phyloP scores from a whole-genome alignment of 2,329 filamentous ascomycete genomes.

The Fusarium algeriense region DNA sequence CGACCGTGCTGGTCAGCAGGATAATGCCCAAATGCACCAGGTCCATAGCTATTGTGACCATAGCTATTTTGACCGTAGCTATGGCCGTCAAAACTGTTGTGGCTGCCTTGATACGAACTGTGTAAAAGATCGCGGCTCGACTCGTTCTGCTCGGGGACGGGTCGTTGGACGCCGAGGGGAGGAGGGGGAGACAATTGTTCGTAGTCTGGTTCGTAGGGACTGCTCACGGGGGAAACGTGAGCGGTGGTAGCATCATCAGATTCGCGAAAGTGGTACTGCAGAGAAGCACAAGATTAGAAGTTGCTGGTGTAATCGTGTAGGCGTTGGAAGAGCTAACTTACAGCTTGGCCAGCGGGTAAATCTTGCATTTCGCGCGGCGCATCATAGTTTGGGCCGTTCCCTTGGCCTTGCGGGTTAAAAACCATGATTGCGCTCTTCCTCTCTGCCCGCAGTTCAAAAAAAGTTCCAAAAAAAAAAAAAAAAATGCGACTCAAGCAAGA shows the following conservation, averaged over 20 bases:
- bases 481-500: not conserved
- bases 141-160: slow-evolving; percentile 34
- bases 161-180: slow-evolving; percentile 25
- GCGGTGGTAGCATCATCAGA: slow-evolving; percentile 22
- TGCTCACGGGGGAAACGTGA: slow-evolving; percentile 28
- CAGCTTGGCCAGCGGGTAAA: slow-evolving; percentile 40
- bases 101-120: slow-evolving; percentile 31
- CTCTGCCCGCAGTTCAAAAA: not conserved
- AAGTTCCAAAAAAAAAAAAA: no score
- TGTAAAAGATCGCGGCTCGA: slow-evolving; percentile 35
- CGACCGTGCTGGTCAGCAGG: slow-evolving; percentile 18
- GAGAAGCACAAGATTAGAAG: not conserved
- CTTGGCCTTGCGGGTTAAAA: slow-evolving; percentile 27
- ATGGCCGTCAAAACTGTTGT: slow-evolving; percentile 13
- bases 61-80: slow-evolving; percentile 11
- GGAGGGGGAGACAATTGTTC: slow-evolving; percentile 32
- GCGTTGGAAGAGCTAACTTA: slow-evolving; percentile 24
- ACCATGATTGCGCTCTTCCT: slow-evolving; percentile 20
- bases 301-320: not conserved
- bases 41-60: slow-evolving; percentile 23
- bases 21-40: slow-evolving; percentile 34
- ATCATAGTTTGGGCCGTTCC: slow-evolving; percentile 33
- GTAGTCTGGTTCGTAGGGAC: slow-evolving; percentile 31
- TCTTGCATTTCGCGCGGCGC: slow-evolving; percentile 41
- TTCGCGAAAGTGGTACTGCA: slow-evolving; percentile 39